A percentile compares a stretch with the other conserved stretches of the same genome.
Evolutionary conservation across 208 protist species (phyloP).

Genomic region (Trypanosomatidae sp.): DNA sequence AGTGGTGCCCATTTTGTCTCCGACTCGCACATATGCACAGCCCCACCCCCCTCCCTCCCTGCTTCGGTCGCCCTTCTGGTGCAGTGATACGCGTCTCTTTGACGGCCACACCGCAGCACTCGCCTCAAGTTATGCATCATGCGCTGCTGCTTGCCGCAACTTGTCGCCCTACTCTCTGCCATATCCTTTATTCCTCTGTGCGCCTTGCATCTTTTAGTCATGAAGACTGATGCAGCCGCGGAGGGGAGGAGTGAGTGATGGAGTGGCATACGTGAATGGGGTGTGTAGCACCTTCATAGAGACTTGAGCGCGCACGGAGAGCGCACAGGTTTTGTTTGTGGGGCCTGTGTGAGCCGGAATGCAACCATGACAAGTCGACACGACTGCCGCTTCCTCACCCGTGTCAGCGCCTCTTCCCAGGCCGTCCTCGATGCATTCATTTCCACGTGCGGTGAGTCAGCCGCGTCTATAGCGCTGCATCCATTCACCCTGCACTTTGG

Average conservation of each 20-base stretch:
- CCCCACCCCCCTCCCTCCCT: background rate
- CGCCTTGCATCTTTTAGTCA: background rate
- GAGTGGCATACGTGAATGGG: background rate
- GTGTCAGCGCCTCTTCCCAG: background rate
- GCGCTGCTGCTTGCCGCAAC: background rate
- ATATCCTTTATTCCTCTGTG: no score
- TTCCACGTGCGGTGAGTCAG: background rate
- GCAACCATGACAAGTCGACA: background rate
- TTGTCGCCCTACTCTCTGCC: background rate
- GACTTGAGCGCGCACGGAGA: background rate
- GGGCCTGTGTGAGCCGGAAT: background rate
- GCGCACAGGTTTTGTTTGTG: background rate
- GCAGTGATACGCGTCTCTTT: background rate
- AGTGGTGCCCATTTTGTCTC: background rate
- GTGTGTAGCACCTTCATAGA: background rate
- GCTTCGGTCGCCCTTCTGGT: background rate
- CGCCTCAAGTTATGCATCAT: background rate
- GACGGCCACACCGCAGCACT: background rate
- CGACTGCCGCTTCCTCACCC: background rate
- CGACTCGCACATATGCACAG: background rate
- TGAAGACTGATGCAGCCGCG: background rate
- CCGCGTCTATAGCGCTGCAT: background rate
- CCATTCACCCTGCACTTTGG: background rate
- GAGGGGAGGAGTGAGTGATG: background rate
- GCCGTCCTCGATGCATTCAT: background rate